Evolutionary conservation across 768 basidiomycete species (phyloP).

Genomic region (Phaffia australis): DNA sequence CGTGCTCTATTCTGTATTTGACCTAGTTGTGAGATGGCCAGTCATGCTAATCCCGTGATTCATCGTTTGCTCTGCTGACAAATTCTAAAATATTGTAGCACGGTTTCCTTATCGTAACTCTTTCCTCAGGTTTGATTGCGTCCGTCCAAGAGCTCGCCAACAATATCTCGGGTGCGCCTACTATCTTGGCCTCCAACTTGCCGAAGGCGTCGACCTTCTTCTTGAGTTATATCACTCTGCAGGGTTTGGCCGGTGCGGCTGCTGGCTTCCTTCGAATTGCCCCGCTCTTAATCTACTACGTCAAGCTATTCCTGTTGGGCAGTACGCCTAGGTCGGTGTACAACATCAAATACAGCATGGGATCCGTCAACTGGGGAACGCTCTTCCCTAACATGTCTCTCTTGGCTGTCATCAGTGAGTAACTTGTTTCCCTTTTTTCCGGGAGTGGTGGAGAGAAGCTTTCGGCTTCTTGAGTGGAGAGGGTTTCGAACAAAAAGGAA

Average conservation of each 20-base stretch:
- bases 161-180: conserved; percentile 60
- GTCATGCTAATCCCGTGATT: background rate
- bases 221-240: conserved; percentile 67
- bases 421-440: background rate
- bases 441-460: background rate
- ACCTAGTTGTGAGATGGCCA: conserved; percentile 1
- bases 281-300: conserved; percentile 56
- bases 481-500: no score
- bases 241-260: conserved; percentile 43
- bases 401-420: conserved; percentile 68
- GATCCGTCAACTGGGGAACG: conserved; percentile 65
- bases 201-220: conserved; percentile 82
- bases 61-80: background rate
- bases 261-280: conserved; percentile 18
- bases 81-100: conserved; percentile 48
- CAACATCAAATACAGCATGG: conserved; percentile 63
- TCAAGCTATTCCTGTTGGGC: conserved; percentile 75
- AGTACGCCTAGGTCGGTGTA: conserved; percentile 80
- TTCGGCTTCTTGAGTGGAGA: background rate
- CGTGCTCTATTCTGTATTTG: conserved; percentile 35
- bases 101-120: conserved; percentile 81
- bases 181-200: conserved; percentile 61
- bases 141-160: conserved; percentile 54
- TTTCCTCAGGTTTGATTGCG: conserved; percentile 70
- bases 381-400: conserved; percentile 59